A percentile compares a stretch with the other conserved stretches of the same genome.
phyloP scores from a whole-genome alignment of 2,329 filamentous ascomycete genomes.

The Malbranchea zuffiana region DNA sequence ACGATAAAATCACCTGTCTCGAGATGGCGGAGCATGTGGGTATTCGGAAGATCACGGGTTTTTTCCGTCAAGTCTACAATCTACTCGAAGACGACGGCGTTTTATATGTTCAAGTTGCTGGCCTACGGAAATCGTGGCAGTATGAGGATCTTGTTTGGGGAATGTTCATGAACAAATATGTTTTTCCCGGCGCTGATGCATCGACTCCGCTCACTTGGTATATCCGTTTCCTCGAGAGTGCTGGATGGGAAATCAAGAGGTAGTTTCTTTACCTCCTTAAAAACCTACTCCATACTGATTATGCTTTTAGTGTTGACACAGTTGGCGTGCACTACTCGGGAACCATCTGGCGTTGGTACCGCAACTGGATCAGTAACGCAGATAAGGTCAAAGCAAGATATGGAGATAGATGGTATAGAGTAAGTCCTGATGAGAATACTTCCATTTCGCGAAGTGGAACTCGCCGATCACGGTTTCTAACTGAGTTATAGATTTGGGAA shows the following conservation, averaged over 20 bases:
- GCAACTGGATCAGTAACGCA: constrained; percentile 91
- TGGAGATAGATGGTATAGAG: constrained; percentile 87
- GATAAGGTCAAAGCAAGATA: constrained; percentile 94
- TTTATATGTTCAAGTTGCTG: constrained; percentile 92
- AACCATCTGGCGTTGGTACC: constrained; percentile 95
- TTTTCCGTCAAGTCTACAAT: constrained; percentile 77
- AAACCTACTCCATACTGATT: no score
- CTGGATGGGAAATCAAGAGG: constrained; percentile 82
- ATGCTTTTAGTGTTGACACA: constrained; percentile 82
- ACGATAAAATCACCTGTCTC: constrained; percentile 92
- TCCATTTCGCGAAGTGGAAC: constrained; percentile 5
- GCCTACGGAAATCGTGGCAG: constrained; percentile 89
- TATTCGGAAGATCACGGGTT: constrained; percentile 71
- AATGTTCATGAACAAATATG: constrained; percentile 98
- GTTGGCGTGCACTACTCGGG: constrained; percentile 95
- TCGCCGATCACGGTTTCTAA: constrained; percentile 3
- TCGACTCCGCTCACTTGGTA: constrained; percentile 86
- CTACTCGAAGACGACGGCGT: constrained; percentile 95
- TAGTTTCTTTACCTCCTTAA: no score
- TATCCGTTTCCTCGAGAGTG: constrained; percentile 70
- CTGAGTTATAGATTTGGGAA: constrained; percentile 63
- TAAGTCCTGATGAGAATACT: constrained; percentile 47
- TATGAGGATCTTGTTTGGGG: constrained; percentile 98
- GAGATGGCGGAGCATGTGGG: constrained; percentile 99
- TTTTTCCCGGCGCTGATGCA: constrained; percentile 94